phyloP scores from a whole-genome alignment of 106 monocot species.

The Gastrodia elata region DNA sequence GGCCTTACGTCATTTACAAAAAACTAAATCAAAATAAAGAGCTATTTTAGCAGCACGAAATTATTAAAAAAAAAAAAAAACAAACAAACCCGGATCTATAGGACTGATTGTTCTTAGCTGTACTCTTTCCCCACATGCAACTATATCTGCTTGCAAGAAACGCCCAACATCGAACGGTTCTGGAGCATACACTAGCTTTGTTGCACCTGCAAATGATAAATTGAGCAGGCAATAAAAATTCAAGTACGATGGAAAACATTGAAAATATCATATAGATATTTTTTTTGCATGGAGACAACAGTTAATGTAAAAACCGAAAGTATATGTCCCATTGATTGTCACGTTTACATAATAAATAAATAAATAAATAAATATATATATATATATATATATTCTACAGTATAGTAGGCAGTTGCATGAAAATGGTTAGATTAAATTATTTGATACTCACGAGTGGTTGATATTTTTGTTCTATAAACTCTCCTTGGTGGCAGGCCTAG shows the following conservation, averaged over 20 bases:
- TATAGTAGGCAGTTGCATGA: too few relatives aligned
- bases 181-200: constrained; percentile 19
- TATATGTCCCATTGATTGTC: background rate
- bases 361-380: too few relatives aligned
- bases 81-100: constrained; percentile 21
- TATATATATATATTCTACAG: too few relatives aligned
- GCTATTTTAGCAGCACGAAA: background rate
- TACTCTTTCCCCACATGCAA: constrained; percentile 4
- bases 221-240: background rate
- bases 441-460: too few relatives aligned
- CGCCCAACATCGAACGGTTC: constrained; percentile 21
- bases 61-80: background rate
- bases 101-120: constrained; percentile 11
- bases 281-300: background rate
- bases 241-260: background rate
- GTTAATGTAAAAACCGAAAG: background rate
- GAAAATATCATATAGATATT: background rate
- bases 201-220: constrained; percentile 12
- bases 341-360: too few relatives aligned
- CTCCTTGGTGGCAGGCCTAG: too few relatives aligned
- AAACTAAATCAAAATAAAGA: background rate
- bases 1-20: background rate
- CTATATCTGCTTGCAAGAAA: constrained; percentile 15
- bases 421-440: too few relatives aligned
- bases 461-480: too few relatives aligned